phyloP scores from a whole-genome alignment of 345 rosid species.

The Noccaea bulbosa region DNA sequence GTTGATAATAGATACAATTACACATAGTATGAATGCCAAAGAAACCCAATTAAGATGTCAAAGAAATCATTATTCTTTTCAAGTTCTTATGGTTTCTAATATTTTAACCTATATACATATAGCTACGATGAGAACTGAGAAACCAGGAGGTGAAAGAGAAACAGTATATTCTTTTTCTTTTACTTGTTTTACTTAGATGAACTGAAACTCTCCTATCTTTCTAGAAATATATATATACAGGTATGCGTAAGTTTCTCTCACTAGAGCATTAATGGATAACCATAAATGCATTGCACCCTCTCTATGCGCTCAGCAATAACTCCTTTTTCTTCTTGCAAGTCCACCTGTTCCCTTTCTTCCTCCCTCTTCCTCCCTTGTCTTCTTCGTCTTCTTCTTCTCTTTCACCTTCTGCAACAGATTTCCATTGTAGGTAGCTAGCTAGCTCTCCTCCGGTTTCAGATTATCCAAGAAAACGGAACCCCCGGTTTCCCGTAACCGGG shows the following conservation, averaged over 20 bases:
- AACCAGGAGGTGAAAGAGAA: slow-evolving; percentile 36
- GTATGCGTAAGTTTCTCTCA: slow-evolving; percentile 41
- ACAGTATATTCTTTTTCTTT: slow-evolving; percentile 14
- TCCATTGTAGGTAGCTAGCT: slow-evolving; percentile 28
- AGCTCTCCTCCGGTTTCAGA: slow-evolving; percentile 17
- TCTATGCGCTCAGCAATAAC: slow-evolving; percentile 76
- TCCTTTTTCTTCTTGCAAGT: slow-evolving; percentile 48
- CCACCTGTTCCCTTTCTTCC: slow-evolving; percentile 40
- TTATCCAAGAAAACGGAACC: not conserved
- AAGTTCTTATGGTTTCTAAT: slow-evolving; percentile 2
- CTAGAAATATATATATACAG: not conserved
- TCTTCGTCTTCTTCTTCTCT: slow-evolving; percentile 26
- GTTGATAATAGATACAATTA: slow-evolving; percentile 21
- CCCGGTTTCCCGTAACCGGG: slow-evolving; percentile 6
- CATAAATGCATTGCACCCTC: slow-evolving; percentile 86
- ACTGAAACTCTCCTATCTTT: slow-evolving; percentile 14
- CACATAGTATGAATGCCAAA: slow-evolving; percentile 16
- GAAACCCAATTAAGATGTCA: not conserved
- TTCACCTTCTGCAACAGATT: slow-evolving; percentile 21
- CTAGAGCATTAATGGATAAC: slow-evolving; percentile 45
- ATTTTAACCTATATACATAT: not conserved
- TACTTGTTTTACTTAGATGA: slow-evolving; percentile 12
- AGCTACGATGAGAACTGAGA: slow-evolving; percentile 4
- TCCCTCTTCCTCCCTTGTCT: slow-evolving; percentile 36
- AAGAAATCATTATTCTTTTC: not conserved